phyloP scores from a whole-genome alignment of 2,329 filamentous ascomycete genomes.

The Setomelanomma holmii region DNA sequence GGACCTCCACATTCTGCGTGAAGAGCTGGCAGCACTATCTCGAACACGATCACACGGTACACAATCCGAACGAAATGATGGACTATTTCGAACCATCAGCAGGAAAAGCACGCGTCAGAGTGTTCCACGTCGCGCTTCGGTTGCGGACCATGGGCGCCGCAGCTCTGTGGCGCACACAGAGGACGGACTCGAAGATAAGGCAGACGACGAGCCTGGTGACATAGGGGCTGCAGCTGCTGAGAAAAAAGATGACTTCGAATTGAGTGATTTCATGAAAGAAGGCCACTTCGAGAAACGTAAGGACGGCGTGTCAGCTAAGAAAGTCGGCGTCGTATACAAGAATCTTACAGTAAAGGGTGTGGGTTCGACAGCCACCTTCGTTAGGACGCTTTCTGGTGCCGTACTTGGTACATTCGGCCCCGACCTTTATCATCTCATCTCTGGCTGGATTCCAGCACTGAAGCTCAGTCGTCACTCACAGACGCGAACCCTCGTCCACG shows the following conservation, averaged over 20 bases:
- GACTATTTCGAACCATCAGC: conserved; percentile 33
- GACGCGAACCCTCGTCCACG: conserved; percentile 65
- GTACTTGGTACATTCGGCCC: conserved; percentile 81
- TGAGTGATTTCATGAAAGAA: conserved; percentile 74
- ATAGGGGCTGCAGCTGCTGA: conserved; percentile 47
- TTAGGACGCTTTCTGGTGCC: conserved; percentile 75
- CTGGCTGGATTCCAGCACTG: conserved; percentile 60
- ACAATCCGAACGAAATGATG: conserved; percentile 32
- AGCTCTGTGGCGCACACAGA: conserved; percentile 20
- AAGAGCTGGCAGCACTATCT: conserved; percentile 62
- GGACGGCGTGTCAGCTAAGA: conserved; percentile 73
- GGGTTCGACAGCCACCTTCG: conserved; percentile 70
- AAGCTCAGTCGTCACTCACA: conserved; percentile 57
- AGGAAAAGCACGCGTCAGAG: conserved; percentile 33
- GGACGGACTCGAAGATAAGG: conserved; percentile 9
- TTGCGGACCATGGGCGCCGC: conserved; percentile 9
- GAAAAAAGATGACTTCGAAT: conserved; percentile 68
- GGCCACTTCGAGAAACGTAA: conserved; percentile 78
- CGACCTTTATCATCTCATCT: conserved; percentile 73
- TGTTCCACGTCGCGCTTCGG: background rate
- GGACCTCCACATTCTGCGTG: conserved; percentile 65
- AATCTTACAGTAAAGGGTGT: conserved; percentile 77
- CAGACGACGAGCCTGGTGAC: conserved; percentile 31
- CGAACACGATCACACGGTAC: conserved; percentile 45
- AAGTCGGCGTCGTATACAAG: conserved; percentile 79